Evolutionary conservation across 2,329 filamentous ascomycete species (phyloP).

Genomic region (Colletotrichum trifolii): DNA sequence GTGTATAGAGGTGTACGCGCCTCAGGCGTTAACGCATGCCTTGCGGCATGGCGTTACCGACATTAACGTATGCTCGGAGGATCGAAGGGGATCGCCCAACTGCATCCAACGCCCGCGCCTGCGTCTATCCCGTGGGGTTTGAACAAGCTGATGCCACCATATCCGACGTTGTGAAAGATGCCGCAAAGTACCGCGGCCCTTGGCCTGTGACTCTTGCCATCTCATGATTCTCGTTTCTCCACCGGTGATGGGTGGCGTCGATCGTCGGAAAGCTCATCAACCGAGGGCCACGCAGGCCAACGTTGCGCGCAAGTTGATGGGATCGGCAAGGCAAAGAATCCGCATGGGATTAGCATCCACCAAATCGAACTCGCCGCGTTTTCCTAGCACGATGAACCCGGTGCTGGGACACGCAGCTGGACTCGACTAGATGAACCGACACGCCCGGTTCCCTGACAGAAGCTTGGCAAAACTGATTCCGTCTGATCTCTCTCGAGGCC

Average conservation of each 20-base stretch:
- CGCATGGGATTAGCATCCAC: constrained; percentile 19
- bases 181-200: constrained; percentile 10
- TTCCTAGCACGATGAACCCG: neutral
- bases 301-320: constrained; percentile 15
- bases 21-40: no score
- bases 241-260: constrained; percentile 12
- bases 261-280: constrained; percentile 31
- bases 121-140: constrained; percentile 13
- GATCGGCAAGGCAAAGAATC: constrained; percentile 14
- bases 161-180: constrained; percentile 7
- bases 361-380: constrained; percentile 15
- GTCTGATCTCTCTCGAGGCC: constrained; percentile 22
- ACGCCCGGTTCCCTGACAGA: constrained; percentile 23
- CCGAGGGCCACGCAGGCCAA: constrained; percentile 15
- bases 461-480: constrained; percentile 24
- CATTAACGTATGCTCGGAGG: constrained; percentile 8
- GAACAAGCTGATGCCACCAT: neutral
- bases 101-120: constrained; percentile 15
- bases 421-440: constrained; percentile 25
- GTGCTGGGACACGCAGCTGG: constrained; percentile 10
- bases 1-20: no score
- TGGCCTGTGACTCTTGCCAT: constrained; percentile 24
- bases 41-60: no score
- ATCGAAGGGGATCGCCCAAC: constrained; percentile 16
- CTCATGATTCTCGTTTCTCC: constrained; percentile 5